These are phyloP conservation scores for Gentiana dahurica DNA, from an alignment of 257 asterid genomes.

Conservation along the genomic window DNA sequence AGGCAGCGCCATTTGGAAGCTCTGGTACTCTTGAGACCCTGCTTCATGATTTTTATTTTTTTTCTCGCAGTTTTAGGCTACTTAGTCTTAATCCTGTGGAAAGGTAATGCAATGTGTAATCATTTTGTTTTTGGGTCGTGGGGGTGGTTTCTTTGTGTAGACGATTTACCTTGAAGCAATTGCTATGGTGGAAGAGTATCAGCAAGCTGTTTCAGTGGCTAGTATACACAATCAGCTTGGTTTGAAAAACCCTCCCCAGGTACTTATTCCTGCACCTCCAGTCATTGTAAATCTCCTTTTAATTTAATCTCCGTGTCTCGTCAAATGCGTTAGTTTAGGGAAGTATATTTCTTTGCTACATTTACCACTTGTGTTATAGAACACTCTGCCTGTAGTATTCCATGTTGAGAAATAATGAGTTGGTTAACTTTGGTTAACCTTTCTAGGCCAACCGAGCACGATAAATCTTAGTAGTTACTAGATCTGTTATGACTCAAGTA, in stretches of 20 bases:
- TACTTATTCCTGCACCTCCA: conserved; percentile 10
- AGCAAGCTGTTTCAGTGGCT: conserved; percentile 67
- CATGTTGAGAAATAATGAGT: too few relatives aligned
- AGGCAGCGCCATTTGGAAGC: conserved; percentile 91
- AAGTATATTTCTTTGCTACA: too few relatives aligned
- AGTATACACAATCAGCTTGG: conserved; percentile 75
- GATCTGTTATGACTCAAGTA: too few relatives aligned
- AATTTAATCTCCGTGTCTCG: too few relatives aligned
- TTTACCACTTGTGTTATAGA: too few relatives aligned
- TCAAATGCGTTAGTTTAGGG: too few relatives aligned
- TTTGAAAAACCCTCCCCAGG: conserved; percentile 78
- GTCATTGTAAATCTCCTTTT: not conserved
- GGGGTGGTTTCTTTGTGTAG: conserved; percentile 19
- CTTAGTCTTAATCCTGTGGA: not conserved
- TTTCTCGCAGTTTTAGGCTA: not conserved
- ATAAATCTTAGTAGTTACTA: too few relatives aligned
- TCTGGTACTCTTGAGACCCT: conserved; percentile 31
- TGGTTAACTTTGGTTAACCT: too few relatives aligned
- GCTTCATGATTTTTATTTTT: not conserved
- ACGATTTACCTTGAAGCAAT: conserved; percentile 80
- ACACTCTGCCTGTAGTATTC: too few relatives aligned
- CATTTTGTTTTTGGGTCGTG: conserved; percentile 5
- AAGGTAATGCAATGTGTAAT: not conserved
- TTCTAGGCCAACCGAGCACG: too few relatives aligned
- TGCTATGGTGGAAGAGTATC: conserved; percentile 94